Evolutionary conservation across 345 rosid species (phyloP).

Genomic region (Euphorbia lathyris): DNA sequence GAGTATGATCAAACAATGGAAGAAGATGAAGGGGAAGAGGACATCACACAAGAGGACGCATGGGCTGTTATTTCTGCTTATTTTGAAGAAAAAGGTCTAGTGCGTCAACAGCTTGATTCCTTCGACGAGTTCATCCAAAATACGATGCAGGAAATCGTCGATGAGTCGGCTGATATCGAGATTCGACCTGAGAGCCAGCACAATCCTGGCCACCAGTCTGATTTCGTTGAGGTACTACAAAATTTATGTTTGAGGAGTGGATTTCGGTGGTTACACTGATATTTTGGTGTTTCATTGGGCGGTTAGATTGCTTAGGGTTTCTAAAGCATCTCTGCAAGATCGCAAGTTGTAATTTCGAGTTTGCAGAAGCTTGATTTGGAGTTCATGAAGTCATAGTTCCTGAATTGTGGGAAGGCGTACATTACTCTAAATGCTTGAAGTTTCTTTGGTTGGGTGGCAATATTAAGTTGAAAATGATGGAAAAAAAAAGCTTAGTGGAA

Average conservation of each 20-base stretch:
- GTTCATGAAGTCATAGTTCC: too few species aligned
- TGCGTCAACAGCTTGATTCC: constrained; percentile 89
- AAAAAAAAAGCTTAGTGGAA: not conserved
- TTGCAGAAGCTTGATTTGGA: not conserved
- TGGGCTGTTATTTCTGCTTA: constrained; percentile 97
- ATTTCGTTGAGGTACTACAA: constrained; percentile 74
- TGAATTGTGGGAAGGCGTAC: not conserved
- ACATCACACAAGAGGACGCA: constrained; percentile 89
- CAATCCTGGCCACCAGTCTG: constrained; percentile 89
- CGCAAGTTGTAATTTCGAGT: not conserved
- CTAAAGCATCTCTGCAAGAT: not conserved
- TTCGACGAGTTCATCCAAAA: constrained; percentile 97
- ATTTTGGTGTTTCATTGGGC: not conserved
- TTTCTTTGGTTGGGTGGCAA: not conserved
- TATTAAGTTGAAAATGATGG: not conserved
- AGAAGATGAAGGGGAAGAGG: constrained; percentile 68
- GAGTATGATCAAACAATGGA: constrained; percentile 52
- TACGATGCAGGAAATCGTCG: constrained; percentile 96
- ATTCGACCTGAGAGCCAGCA: constrained; percentile 98
- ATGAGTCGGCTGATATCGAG: constrained; percentile 87
- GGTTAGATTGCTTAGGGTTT: not conserved
- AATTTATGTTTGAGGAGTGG: not conserved
- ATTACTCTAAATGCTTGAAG: not conserved
- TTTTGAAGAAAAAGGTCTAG: constrained; percentile 93
- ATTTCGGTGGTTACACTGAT: not conserved